Conservation (phyloP, 352 stramenopile genomes). For the Phytophthora quininea region DNA sequence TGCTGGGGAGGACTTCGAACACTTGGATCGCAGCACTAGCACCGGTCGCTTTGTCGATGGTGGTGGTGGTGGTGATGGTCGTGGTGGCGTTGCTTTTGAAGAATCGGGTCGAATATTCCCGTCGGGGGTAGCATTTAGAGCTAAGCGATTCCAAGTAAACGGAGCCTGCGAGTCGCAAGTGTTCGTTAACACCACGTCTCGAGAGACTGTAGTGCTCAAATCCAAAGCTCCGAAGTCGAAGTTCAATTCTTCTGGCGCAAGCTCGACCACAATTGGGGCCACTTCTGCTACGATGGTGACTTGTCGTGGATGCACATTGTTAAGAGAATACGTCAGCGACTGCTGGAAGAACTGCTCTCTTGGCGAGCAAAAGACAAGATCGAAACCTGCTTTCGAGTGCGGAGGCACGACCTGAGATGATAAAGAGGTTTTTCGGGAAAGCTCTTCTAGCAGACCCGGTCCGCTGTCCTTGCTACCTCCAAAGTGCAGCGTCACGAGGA, state of each 20-base stretch:
- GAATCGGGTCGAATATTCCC: constrained; percentile 46
- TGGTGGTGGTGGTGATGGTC: constrained; percentile 18
- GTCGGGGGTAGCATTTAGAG: constrained; percentile 22
- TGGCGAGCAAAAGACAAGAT: constrained; percentile 83
- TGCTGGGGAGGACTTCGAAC: constrained; percentile 61
- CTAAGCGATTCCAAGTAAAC: constrained; percentile 75
- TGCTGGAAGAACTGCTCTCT: constrained; percentile 90
- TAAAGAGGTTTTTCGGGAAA: constrained; percentile 56
- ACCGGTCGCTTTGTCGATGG: constrained; percentile 21
- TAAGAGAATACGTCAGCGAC: constrained; percentile 84
- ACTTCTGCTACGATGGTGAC: constrained; percentile 88
- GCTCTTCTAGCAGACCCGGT: constrained; percentile 54
- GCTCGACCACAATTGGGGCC: constrained; percentile 84
- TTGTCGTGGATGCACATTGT: constrained; percentile 85
- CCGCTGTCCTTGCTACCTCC: constrained; percentile 19
- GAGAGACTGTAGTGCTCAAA: constrained; percentile 49
- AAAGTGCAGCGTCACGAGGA: constrained; percentile 72
- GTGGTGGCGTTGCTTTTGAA: constrained; percentile 56
- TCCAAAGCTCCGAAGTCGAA: constrained; percentile 83
- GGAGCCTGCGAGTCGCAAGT: constrained; percentile 89
- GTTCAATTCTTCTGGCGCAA: constrained; percentile 57
- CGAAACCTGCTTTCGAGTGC: constrained; percentile 84
- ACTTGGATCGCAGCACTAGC: constrained; percentile 18
- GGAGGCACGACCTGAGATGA: constrained; percentile 89
- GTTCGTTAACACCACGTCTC: constrained; percentile 86